Percentiles rank a stretch among this genome's conserved stretches.
phyloP scores from a whole-genome alignment of 345 rosid species.

The Trapa bicornis region DNA sequence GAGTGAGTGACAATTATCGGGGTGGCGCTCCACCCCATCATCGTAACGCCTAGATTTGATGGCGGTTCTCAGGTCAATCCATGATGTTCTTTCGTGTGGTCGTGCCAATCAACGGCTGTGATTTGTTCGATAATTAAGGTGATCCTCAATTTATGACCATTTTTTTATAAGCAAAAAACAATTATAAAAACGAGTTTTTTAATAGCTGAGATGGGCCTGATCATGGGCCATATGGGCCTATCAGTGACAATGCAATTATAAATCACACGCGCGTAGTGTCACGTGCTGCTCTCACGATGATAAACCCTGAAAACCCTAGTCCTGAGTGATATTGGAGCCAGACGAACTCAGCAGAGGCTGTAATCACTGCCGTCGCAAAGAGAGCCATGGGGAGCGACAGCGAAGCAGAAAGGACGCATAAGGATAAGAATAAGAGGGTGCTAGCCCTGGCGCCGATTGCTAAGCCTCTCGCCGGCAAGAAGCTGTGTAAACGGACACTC shows the following conservation, averaged over 20 bases:
- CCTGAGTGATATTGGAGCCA: neutral
- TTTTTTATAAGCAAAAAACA: no score
- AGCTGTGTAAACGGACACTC: constrained; percentile 69
- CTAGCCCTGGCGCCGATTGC: constrained; percentile 71
- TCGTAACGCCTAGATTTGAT: neutral
- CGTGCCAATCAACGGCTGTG: neutral
- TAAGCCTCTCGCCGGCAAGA: constrained; percentile 87
- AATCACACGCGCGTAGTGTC: no score
- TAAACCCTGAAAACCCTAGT: neutral
- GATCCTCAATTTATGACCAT: no score
- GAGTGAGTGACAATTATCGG: neutral
- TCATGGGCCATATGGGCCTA: no score
- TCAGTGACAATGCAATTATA: no score
- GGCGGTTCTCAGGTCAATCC: neutral
- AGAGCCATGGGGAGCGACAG: constrained; percentile 14
- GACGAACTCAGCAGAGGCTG: neutral
- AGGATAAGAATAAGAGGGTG: constrained; percentile 39
- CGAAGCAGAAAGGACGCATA: constrained; percentile 66
- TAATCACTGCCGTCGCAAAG: neutral
- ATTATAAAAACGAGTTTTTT: no score
- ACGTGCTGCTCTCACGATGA: neutral
- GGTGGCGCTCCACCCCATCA: neutral
- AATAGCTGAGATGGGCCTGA: no score
- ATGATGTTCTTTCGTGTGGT: neutral
- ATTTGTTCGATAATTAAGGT: neutral